Evolutionary conservation across 495 filamentous ascomycete genomes (phyloP).

Genomic region (Chaetomium fimeti): DNA sequence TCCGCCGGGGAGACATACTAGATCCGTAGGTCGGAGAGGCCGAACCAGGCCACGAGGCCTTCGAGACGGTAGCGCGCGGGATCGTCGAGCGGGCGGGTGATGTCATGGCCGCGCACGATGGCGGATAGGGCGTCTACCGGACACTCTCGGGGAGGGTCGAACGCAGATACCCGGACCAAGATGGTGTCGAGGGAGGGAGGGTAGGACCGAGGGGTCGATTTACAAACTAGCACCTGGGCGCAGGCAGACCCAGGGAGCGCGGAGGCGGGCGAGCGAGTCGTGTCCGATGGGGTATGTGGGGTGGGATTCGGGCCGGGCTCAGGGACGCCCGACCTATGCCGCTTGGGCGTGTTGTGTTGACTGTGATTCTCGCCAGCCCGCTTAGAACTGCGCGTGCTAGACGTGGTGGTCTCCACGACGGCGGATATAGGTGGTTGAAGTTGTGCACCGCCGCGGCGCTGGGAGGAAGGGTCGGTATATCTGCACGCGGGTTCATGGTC

Average conservation of each 20-base stretch:
- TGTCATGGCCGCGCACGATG: constrained; percentile 5
- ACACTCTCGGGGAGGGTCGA: constrained; percentile 3
- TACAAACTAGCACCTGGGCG: background rate
- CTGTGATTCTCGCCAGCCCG: constrained; percentile 2
- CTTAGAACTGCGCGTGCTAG: constrained; percentile 2
- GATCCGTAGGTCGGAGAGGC: constrained; percentile 7
- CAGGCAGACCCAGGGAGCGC: constrained; percentile 1
- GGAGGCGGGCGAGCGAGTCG: constrained; percentile 4
- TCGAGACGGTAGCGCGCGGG: constrained; percentile 5
- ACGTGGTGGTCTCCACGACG: constrained; percentile 5
- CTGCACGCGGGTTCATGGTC: background rate
- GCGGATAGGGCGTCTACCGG: constrained; percentile 2
- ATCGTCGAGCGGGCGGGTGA: constrained; percentile 8
- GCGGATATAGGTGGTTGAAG: constrained; percentile 1
- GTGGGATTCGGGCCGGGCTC: constrained; percentile 2
- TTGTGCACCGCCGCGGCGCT: background rate
- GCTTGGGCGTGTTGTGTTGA: constrained; percentile 4
- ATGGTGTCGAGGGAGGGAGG: constrained; percentile 8
- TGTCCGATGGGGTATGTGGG: constrained; percentile 10
- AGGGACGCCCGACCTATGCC: background rate
- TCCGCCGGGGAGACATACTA: constrained; percentile 9
- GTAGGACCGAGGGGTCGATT: constrained; percentile 2
- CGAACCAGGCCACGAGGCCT: background rate
- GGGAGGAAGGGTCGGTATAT: constrained; percentile 5
- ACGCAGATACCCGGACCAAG: constrained; percentile 5